Base-by-base conservation (phyloP, 2,329 filamentous ascomycete genomes). In the Cytospora leucostoma region DNA sequence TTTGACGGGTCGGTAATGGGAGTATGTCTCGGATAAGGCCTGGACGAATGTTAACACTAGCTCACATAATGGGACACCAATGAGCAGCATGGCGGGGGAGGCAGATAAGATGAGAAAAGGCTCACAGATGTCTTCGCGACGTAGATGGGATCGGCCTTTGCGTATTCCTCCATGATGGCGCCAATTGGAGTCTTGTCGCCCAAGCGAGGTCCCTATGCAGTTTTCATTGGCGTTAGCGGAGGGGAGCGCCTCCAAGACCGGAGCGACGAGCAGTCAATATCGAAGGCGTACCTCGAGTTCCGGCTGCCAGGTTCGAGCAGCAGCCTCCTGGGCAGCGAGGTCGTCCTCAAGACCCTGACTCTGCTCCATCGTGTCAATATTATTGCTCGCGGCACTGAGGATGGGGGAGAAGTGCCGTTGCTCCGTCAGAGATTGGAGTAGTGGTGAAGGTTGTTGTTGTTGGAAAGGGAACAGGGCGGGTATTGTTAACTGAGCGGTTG, bases 91-190 rank as follows among this genome's bases (percentile, higher is more conserved):
- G 7, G 55, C 50, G 15, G 35, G 3, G 21, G 27, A 27, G 32
- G 54, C 32, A 34, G 21, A 52, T 12, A 61, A 37, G 27, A 52
- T 49, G 38, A 55, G 54, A 59, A 63, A 27, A 27, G 27, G 81
- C 88, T 76, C 80, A 96, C 94, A 73, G 86, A 84, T 56, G 93
- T 97, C 81, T 98, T 98, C 64, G 89, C 85, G 57, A 93, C 88
- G 74, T 92, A 96, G 67, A 91, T 80, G 7, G 89, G 87, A 74
- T 98, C 93, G 66, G 92, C 93, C 76, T 90, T 90, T 66, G 92
- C 91, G 78, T 97, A 98, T 75, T 97, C 91, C 67, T 88, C 83
- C 17, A 90, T 88, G 72, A 99, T 92, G 68, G 83, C 86, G 69
- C 87, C 84, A 76, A 89, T 96, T 58, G 90, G 85, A 71, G 87